Evolutionary conservation across 192 early-diverging fungal species (phyloP).

Genomic region (Podila verticillata): DNA sequence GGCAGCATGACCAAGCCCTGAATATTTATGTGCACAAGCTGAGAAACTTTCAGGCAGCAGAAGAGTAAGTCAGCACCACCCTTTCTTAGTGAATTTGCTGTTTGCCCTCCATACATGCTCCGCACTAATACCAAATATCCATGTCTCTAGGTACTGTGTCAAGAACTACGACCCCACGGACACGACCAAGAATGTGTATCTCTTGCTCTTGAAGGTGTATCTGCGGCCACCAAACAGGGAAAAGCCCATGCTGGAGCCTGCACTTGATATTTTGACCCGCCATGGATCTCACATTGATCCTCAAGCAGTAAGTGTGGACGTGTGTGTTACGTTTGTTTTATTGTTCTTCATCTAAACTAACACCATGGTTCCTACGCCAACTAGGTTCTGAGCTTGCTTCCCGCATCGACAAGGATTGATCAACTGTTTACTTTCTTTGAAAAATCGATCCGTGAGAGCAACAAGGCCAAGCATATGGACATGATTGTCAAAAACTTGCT

Average conservation of each 20-base stretch:
- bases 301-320: conserved; percentile 41
- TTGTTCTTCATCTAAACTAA: background rate
- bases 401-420: conserved; percentile 44
- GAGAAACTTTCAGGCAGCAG: conserved; percentile 70
- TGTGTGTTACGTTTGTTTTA: background rate
- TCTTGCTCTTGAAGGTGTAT: conserved; percentile 72
- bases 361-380: background rate
- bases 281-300: conserved; percentile 78
- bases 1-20: conserved; percentile 88
- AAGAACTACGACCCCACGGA: conserved; percentile 63
- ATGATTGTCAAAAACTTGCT: conserved; percentile 76
- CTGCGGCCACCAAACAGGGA: conserved; percentile 57
- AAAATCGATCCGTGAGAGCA: conserved; percentile 69
- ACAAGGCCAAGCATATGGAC: conserved; percentile 68
- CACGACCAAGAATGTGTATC: conserved; percentile 65
- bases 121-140: background rate
- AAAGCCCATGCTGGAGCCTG: conserved; percentile 62
- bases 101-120: too few species aligned
- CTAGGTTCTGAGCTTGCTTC: conserved; percentile 58
- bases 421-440: conserved; percentile 68
- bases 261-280: conserved; percentile 67
- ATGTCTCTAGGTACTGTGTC: conserved; percentile 70
- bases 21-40: conserved; percentile 85
- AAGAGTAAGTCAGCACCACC: conserved; percentile 64
- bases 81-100: background rate